Evolutionary conservation across 305 asterid genomes (phyloP), one percentile per base, ranked within the genome.

Genomic region (Plantago rigida): DNA sequence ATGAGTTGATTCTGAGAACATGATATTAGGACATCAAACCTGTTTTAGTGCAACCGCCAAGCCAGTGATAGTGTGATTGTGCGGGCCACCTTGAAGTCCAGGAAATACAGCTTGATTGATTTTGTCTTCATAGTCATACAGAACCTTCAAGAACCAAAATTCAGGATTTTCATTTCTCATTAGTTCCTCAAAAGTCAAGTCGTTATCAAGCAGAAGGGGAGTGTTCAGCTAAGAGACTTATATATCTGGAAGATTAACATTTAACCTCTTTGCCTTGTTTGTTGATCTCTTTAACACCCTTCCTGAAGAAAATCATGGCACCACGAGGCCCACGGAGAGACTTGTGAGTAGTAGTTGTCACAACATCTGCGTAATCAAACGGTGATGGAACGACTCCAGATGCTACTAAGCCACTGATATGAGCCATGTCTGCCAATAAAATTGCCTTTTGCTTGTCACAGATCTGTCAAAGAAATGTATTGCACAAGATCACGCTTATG

Each of bases 381-480:
- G 98, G 98, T 13, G 97, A 87, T 45, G 98, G 96, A 63, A 91
- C 83, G 71, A 87, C 98, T 63, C 94, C 98, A 73, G 94, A 95
- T 48, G 98, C 98, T 65, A 91, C 96, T 70, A 91, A 72, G 60
- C 98, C 97, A 80, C 97, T 91, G 51, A 91, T 91, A 65, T 91
- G 97, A 72, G 96, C 97, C 97, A 90, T 91, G 80, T 87, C 97
- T 55, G 96, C 96, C 87, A 90, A 79, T 81, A 90, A 28, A 45
- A 87, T 47, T 11, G 91, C 86, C 69, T 90, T 90, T 67, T 85
- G 97, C 78, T 85, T 90, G 84, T 90, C 93, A 73, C 97, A 87
- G 3, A 84, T 94, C 97, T 91, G 81, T 44, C 71, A 76, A 68
- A 51, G 26, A 75, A 17, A 47, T 24, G 13, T 5, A 49, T 59